Conservation (phyloP, 2,329 filamentous ascomycete species). For the Coniochaeta prunicola region DNA sequence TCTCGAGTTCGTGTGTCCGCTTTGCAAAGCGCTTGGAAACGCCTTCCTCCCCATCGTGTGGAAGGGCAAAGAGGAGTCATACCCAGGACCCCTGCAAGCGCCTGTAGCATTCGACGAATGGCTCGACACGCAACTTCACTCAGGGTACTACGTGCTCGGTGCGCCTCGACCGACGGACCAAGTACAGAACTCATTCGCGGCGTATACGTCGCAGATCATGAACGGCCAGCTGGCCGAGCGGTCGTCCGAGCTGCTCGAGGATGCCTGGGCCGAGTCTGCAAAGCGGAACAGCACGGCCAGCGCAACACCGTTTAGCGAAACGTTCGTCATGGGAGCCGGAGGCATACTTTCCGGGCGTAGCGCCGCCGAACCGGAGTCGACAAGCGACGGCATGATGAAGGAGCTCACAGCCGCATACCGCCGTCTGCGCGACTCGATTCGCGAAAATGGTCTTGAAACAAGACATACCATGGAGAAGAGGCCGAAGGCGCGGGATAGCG, state of each 20-base stretch:
- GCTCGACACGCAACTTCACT: conserved; percentile 50
- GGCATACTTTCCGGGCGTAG: conserved; percentile 2
- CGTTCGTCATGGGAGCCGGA: conserved; percentile 26
- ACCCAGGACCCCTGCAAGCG: conserved; percentile 63
- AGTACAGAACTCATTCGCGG: conserved; percentile 25
- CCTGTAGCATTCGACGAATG: conserved; percentile 58
- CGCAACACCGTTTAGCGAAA: conserved; percentile 34
- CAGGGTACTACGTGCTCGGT: conserved; percentile 32
- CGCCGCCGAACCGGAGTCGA: neutral
- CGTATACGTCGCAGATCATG: conserved; percentile 30
- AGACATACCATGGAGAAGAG: conserved; percentile 17
- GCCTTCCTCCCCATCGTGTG: conserved; percentile 91
- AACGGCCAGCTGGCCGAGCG: conserved; percentile 31
- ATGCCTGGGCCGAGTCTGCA: conserved; percentile 33
- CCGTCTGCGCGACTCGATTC: conserved; percentile 51
- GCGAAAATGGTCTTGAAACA: conserved; percentile 43
- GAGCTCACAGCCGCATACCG: conserved; percentile 56
- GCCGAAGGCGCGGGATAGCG: conserved; percentile 10
- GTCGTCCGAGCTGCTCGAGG: conserved; percentile 25
- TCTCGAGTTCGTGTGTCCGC: conserved; percentile 90
- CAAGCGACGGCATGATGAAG: conserved; percentile 28
- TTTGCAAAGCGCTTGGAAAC: conserved; percentile 95
- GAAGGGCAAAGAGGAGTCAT: conserved; percentile 83
- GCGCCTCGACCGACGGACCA: conserved; percentile 23
- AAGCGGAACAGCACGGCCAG: conserved; percentile 23